These are phyloP conservation scores for Leccinum boreale DNA, from an alignment of 768 basidiomycete species.

Conservation along the genomic window DNA sequence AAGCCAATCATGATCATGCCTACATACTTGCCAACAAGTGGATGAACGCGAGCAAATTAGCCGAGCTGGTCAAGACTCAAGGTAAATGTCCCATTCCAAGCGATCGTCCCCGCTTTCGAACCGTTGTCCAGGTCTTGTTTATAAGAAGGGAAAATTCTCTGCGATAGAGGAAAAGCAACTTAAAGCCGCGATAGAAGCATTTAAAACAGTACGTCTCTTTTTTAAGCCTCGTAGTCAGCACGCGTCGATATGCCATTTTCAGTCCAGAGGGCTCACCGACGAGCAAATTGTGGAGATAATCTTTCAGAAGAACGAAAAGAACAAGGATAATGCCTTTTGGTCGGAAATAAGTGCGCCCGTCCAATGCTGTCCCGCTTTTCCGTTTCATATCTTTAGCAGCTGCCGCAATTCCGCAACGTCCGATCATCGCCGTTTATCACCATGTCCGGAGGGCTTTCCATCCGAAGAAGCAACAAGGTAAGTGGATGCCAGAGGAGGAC, in stretches of 20 bases:
- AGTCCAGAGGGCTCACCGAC: slow-evolving; percentile 52
- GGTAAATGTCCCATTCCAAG: slow-evolving; percentile 38
- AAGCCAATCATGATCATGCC: slow-evolving; percentile 55
- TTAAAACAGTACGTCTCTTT: slow-evolving; percentile 47
- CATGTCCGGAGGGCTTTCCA: slow-evolving; percentile 69
- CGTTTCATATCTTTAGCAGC: slow-evolving; percentile 41
- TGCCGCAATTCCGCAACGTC: slow-evolving; percentile 65
- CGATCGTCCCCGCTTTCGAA: slow-evolving; percentile 1
- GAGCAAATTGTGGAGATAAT: slow-evolving; percentile 62
- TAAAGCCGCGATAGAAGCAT: slow-evolving; percentile 59
- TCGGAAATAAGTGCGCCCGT: slow-evolving; percentile 64
- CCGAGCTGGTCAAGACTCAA: slow-evolving; percentile 64
- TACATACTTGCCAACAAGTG: slow-evolving; percentile 75
- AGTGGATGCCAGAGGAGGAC: slow-evolving; percentile 70
- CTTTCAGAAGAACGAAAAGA: slow-evolving; percentile 62
- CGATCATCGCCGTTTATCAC: slow-evolving; percentile 82
- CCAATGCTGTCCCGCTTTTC: background rate
- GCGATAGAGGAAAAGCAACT: slow-evolving; percentile 71
- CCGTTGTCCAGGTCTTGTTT: slow-evolving; percentile 59
- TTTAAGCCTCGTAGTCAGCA: background rate
- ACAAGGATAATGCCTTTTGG: slow-evolving; percentile 71
- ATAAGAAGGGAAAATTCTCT: slow-evolving; percentile 87
- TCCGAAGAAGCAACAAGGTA: slow-evolving; percentile 65
- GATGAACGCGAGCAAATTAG: slow-evolving; percentile 66
- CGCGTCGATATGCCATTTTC: slow-evolving; percentile 3